Conservation (phyloP, 768 basidiomycete species). For the Boletellus ananas region DNA sequence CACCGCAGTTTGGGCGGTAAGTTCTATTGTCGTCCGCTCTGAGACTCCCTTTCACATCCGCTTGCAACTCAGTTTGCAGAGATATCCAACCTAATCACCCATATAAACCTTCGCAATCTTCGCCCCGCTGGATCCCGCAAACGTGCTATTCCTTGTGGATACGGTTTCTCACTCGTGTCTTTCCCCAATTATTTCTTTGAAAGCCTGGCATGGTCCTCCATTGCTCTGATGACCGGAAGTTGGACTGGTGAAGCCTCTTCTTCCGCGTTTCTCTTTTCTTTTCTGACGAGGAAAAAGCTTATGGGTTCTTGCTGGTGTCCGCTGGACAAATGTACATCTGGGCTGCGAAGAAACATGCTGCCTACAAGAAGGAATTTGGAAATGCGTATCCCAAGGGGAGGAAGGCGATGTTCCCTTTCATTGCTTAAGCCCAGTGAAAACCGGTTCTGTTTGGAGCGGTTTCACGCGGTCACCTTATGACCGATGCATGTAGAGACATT, state of each 20-base stretch:
- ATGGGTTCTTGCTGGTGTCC: conserved; percentile 60
- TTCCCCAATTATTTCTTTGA: conserved; percentile 97
- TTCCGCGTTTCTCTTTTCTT: neutral
- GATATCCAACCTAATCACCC: conserved; percentile 79
- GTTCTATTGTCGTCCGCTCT: conserved; percentile 29
- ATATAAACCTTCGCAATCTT: conserved; percentile 77
- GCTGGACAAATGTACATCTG: conserved; percentile 73
- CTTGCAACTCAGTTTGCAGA: conserved; percentile 61
- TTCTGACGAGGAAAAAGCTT: conserved; percentile 38
- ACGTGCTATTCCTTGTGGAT: conserved; percentile 88
- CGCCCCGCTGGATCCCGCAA: conserved; percentile 76
- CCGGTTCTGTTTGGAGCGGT: no score
- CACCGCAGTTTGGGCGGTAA: conserved; percentile 69
- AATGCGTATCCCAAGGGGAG: conserved; percentile 71
- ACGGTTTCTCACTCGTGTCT: conserved; percentile 83
- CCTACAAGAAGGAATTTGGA: conserved; percentile 93
- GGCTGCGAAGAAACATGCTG: conserved; percentile 87
- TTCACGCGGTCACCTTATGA: no score
- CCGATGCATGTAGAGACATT: no score
- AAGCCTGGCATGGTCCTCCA: conserved; percentile 64
- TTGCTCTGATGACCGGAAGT: conserved; percentile 76
- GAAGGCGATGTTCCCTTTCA: conserved; percentile 77
- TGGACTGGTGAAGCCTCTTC: conserved; percentile 52
- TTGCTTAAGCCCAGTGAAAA: conserved; percentile 24
- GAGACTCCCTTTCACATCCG: neutral